Base-by-base conservation (phyloP, 2,329 filamentous ascomycete species). In the Paracoccidioides brasiliensis region DNA sequence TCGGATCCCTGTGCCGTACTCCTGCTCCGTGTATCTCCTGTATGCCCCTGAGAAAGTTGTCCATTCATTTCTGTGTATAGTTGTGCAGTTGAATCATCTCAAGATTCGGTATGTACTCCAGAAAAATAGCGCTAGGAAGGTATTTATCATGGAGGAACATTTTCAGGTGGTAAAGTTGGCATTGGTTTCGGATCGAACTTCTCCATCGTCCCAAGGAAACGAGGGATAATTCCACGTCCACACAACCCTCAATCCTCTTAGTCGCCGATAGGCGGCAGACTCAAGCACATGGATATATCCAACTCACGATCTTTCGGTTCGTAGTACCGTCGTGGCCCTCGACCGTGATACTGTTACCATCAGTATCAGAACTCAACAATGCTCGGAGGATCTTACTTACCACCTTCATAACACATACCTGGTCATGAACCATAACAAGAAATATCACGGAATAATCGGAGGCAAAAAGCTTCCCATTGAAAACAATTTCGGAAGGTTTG, bases 21-120 rank as follows among this genome's bases (percentile, higher is more conserved):
- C 57, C 35, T n/a, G 62, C 64, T 10, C 52, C 48, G 33, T 65
- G 60, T 7, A 67, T 64, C 49, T 60, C 41, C 42, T 57, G 48
- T 7, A 66, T 56, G 2, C 62, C 62, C 1, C 61, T 51, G 42
- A 65, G 51, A 5, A 60, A 61, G 28, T 59, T 48, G 6, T 42
- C 50, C 56, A 58, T 59, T n/a, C 58, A 48, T 9, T 58, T 46
- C 1, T 59, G 60, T n/a, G 63, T 63, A 40, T 54, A 58, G 46
- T 66, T 65, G 8, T 56, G 52, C 48, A 60, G 63, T 35, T 64
- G 61, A 3, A 66, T 9, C 3, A n/a, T 48, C 43, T 63, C 59
- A 14, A 62, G 52, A 41, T 62, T 53, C 8, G 61, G 57, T 9
- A 66, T 58, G 50, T 65, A 66, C 46, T 66, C 65, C 14, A 66